Evolutionary conservation across 2,329 filamentous ascomycete genomes (phyloP), one percentile per base, ranked within the genome.

Genomic region (Alternaria sp.): DNA sequence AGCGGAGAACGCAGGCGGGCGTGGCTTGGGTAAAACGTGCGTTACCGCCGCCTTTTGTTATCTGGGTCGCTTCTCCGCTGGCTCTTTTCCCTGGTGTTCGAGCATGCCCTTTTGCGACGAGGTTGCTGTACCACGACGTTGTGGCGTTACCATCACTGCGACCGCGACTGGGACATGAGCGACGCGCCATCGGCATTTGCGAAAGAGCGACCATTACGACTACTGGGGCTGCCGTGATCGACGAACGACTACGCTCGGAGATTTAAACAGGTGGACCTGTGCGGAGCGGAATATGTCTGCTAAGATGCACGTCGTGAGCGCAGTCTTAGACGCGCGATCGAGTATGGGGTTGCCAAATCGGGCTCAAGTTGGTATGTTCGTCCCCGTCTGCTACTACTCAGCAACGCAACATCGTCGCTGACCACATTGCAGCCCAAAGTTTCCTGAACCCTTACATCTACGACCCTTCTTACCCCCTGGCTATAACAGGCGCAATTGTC

Each of bases 401-500:
- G 23, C 15, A 12, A 36, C 30, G 36, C 32, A 15, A 15, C 15
- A 53, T 52, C 28, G 30, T 40, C 6, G 49, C 49, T 52, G 49
- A 52, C 28, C 36, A 21, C 15, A 25, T 52, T 5, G 26, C 52
- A 72, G 69, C 62, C 36, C 52, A 71, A 30, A 52, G 47, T 26
- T 57, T 77, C 23, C 65, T 79, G 40, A 78, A 79, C 54, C 77
- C 77, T 17, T 87, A 86, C 73, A 82, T 83, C 47, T 86, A 86
- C 67, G 73, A 82, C 28, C 85, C 85, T 0, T 84, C 81, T 3
- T 69, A 82, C 12, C 74, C 76, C 0, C 81, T 82, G 2, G 85
- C 84, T 4, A 75, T 80, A 11, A 66, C 82, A 26, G 82, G 83
- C 55, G 70, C 81, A 15, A 67, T 78, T 9, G 55, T 84, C n/a